Base-by-base conservation (phyloP, 2,329 filamentous ascomycete species). In the Colletotrichum tanaceti region DNA sequence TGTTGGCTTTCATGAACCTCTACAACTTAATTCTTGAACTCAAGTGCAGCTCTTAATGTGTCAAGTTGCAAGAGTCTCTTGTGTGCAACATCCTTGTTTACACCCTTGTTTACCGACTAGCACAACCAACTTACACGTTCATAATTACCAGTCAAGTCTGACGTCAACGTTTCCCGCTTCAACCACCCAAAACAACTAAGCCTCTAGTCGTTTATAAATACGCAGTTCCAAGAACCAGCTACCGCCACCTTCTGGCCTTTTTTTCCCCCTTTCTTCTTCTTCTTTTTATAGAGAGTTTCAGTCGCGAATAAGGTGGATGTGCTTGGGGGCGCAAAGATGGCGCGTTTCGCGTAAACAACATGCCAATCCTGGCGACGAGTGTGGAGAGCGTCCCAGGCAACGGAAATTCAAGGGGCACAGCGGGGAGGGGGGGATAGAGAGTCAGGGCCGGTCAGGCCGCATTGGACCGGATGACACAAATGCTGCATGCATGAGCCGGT, bases 301-400 rank as follows among this genome's bases (percentile, higher is more conserved):
- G 28, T 54, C 39, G 65, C 50, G 38, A 24, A 46, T 52, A 61
- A 61, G 28, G 38, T 68, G 9, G n/a, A 44, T n/a, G 41, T 68
- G 59, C 52, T 68, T 65, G 65, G 38, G 28, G 61, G 57, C 49
- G 43, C 43, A 59, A 55, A 52, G 14, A 50, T 60, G 55, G 54
- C 5, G 43, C 32, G 66, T 68, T 66, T 68, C 47, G 62, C 18
- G 43, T 68, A 65, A 41, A 65, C 24, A 61, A 44, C n/a, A 46
- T 7, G 35, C 6, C 50, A 43, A 24, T 22, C 43, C 35, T 49
- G 54, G 65, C 22, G 49, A 22, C 4, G 35, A 18, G 4, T 20
- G 54, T 49, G 54, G 53, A 44, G 7, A n/a, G n/a, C 28, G 20
- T 6, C 60, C 38, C 14, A 53, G 20, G 55, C 20, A 32, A 43